phyloP scores from a whole-genome alignment of 139 green algal genomes.

The Monoraphidium neglectum region DNA sequence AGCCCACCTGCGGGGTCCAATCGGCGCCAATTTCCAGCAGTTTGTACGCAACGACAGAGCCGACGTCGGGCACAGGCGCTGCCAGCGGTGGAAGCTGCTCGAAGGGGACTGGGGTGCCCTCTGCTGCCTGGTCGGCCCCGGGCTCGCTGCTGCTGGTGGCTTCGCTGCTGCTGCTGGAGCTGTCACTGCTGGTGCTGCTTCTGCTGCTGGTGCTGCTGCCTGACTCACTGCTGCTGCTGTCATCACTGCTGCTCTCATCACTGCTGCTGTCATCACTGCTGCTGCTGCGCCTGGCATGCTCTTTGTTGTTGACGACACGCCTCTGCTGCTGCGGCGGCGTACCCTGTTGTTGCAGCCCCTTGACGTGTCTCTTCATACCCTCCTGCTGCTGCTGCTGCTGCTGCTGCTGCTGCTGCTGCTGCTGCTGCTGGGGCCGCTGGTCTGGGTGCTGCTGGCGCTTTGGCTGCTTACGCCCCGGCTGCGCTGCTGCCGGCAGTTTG shows the following conservation, averaged over 20 bases:
- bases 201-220: not conserved
- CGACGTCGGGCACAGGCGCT: not conserved
- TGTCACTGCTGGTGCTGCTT: not conserved
- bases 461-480: conserved; percentile 2
- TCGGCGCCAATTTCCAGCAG: conserved; percentile 26
- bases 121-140: not conserved
- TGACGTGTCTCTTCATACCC: not conserved
- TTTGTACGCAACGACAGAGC: conserved; percentile 17
- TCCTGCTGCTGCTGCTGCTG: conserved; percentile 1
- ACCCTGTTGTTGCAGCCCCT: conserved; percentile 1
- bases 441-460: conserved; percentile 11
- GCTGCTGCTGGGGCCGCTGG: conserved; percentile 29
- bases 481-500: not conserved
- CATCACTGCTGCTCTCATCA: not conserved
- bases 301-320: not conserved
- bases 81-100: not conserved
- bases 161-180: not conserved
- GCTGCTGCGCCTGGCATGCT: not conserved
- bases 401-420: conserved; percentile 10
- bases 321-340: not conserved
- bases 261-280: not conserved
- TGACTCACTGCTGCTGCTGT: conserved; percentile 4
- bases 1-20: conserved; percentile 12
- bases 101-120: not conserved
- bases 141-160: not conserved